A percentile compares a stretch with the other conserved stretches of the same genome.
Conservation (phyloP, 2,329 filamentous ascomycete species). For the Penicillium sp. region DNA sequence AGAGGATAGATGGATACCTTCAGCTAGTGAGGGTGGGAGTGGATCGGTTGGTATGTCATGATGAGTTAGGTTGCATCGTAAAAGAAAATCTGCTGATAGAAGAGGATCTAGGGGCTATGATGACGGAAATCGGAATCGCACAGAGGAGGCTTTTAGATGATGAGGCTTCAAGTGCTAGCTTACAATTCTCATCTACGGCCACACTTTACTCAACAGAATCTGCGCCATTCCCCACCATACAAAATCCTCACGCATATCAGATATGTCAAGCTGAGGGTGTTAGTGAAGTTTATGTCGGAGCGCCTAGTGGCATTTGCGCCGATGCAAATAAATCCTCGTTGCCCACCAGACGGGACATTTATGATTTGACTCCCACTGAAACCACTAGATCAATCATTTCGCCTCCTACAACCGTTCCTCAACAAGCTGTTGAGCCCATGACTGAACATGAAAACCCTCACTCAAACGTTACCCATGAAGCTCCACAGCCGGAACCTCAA, state of each 20-base stretch:
- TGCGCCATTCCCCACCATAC: constrained; percentile 16
- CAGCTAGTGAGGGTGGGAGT: constrained; percentile 22
- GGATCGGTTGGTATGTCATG: constrained; percentile 33
- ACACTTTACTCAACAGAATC: constrained; percentile 17
- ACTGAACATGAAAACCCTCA: background rate
- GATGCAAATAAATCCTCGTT: constrained; percentile 12
- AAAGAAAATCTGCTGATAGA: background rate
- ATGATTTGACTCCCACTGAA: constrained; percentile 14
- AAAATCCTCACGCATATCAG: constrained; percentile 7
- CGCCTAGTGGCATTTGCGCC: background rate
- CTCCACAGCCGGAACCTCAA: constrained; percentile 25
- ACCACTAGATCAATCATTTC: constrained; percentile 3
- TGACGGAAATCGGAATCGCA: constrained; percentile 36
- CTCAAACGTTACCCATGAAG: constrained; percentile 12
- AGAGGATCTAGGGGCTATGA: constrained; percentile 29
- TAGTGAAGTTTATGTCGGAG: background rate
- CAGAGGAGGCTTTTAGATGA: constrained; percentile 35
- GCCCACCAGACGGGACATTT: background rate
- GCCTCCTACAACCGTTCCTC: background rate
- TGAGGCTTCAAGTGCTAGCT: constrained; percentile 17
- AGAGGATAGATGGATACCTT: constrained; percentile 39
- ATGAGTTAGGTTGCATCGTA: background rate
- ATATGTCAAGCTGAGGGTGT: background rate
- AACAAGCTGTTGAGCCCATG: background rate
- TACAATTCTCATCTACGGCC: constrained; percentile 15